Base-by-base conservation (phyloP, 208 protist genomes). In the Crithidia bombi region DNA sequence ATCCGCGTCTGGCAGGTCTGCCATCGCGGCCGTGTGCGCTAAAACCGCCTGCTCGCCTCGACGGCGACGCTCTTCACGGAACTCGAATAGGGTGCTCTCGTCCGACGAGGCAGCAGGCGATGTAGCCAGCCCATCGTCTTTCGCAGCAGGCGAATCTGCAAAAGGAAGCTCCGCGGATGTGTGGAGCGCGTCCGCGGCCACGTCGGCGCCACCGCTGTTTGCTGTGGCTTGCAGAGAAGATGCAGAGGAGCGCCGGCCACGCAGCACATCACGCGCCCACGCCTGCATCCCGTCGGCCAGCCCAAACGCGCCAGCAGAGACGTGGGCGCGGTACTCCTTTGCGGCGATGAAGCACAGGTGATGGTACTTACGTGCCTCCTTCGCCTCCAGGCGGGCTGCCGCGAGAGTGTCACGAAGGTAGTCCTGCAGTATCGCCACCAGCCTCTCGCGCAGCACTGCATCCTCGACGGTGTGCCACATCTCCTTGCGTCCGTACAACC, bases 401-500 rank as follows among this genome's bases (percentile, higher is more conserved):
- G 81, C 72, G 51, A 90, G 77, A 28, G 82, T 89, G 62, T 96
- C 91, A 28, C 83, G 75, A 26, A 94, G 65, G 79, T 92, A 94
- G 62, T 94, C 87, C 55, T 90, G 84, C 55, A 96, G 66, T 46
- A 93, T 81, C 11, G 87, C 73, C 21, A 89, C 82, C 23, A 94
- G 78, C 61, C 91, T 92, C 59, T 93, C 89, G 1, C 86, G 75
- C 65, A 96, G 51, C 49, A 75, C 77, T 25, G 77, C 71, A 49
- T 94, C 86, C 44, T 84, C 65, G 5, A 89, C 77, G 10, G 56
- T 59, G 63, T 83, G 74, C 89, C 92, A 96, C 36, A 73, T 88
- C 36, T 96, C 89, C 56, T 94, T 96, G 19, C 92, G 74, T 17
- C 92, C 92, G 73, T 95, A 92, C 35, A 95, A 73, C 5, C 92